These are phyloP conservation scores for Mrakia frigida DNA, from an alignment of 768 basidiomycete genomes.

Conservation along the genomic window DNA sequence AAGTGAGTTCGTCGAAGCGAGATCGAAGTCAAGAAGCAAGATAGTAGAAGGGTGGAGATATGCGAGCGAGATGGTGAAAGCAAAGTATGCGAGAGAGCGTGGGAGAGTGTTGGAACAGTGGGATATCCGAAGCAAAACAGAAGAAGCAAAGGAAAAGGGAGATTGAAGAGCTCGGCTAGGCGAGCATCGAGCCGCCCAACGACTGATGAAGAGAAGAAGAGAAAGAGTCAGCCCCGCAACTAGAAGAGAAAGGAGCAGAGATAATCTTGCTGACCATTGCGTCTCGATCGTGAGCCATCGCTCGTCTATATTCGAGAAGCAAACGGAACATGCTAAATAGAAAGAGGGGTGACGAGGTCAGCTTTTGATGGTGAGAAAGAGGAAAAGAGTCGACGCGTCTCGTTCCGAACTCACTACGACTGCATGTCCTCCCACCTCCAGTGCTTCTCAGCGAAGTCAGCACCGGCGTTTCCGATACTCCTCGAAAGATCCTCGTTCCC, in stretches of 20 bases:
- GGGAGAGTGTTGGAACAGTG: too few relatives aligned
- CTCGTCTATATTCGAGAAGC: conserved; percentile 13
- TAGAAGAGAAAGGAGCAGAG: background rate
- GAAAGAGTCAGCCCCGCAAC: background rate
- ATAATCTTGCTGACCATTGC: conserved; percentile 11
- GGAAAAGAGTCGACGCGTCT: background rate
- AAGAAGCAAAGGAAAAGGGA: background rate
- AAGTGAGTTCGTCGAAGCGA: too few relatives aligned
- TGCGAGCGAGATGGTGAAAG: background rate
- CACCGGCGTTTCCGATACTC: background rate
- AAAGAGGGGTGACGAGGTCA: background rate
- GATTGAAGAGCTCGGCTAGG: background rate
- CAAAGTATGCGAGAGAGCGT: too few relatives aligned
- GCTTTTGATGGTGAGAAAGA: background rate
- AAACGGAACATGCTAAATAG: conserved; percentile 16
- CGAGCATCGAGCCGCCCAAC: background rate
- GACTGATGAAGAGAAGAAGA: background rate
- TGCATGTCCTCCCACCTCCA: conserved; percentile 29
- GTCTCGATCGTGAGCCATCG: conserved; percentile 17
- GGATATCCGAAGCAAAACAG: too few relatives aligned
- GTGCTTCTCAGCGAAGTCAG: conserved; percentile 1
- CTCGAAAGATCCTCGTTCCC: conserved; percentile 12
- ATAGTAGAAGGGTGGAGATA: background rate
- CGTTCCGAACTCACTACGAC: conserved; percentile 17
- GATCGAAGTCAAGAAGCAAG: background rate